A percentile compares a stretch with the other conserved stretches of the same genome.
These are phyloP conservation scores for Septoria petroselini DNA, from an alignment of 2,329 filamentous ascomycete genomes.

Conservation along the genomic window DNA sequence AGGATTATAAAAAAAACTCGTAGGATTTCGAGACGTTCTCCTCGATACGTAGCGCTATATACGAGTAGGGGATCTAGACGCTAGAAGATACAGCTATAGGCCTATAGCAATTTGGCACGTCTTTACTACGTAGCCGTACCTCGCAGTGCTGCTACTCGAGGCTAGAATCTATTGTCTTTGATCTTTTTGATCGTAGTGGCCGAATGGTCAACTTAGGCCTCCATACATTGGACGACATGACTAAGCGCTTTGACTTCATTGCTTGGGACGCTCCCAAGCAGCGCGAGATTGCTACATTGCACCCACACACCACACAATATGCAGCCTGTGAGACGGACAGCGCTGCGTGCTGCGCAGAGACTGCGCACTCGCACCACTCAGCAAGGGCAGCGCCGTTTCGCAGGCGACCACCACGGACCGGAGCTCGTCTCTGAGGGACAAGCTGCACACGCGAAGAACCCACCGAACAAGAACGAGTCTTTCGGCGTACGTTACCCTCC, in stretches of 20 bases:
- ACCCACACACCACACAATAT: slow-evolving; percentile 35
- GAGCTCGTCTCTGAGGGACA: slow-evolving; percentile 34
- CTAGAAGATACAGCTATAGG: too few species aligned
- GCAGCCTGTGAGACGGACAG: slow-evolving; percentile 47
- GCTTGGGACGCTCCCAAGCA: neutral
- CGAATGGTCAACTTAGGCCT: too few species aligned
- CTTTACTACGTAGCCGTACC: too few species aligned
- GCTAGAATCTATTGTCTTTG: too few species aligned
- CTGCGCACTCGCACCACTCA: slow-evolving; percentile 38
- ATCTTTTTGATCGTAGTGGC: too few species aligned
- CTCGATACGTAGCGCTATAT: too few species aligned
- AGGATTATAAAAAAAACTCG: too few species aligned
- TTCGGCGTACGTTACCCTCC: slow-evolving; percentile 48
- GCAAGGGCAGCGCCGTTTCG: slow-evolving; percentile 43
- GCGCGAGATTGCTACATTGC: neutral
- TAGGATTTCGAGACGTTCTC: too few species aligned
- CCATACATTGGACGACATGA: too few species aligned
- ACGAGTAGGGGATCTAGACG: too few species aligned
- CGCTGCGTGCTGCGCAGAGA: slow-evolving; percentile 41
- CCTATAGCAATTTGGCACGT: too few species aligned
- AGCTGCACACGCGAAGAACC: slow-evolving; percentile 36
- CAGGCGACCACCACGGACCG: slow-evolving; percentile 38
- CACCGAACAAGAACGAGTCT: slow-evolving; percentile 46
- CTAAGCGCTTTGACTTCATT: neutral
- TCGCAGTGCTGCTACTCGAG: too few species aligned